Percentiles rank a stretch among this genome's conserved stretches.
phyloP scores from a whole-genome alignment of 805 yeast genomes.

The Cyberlindnera saturnus region DNA sequence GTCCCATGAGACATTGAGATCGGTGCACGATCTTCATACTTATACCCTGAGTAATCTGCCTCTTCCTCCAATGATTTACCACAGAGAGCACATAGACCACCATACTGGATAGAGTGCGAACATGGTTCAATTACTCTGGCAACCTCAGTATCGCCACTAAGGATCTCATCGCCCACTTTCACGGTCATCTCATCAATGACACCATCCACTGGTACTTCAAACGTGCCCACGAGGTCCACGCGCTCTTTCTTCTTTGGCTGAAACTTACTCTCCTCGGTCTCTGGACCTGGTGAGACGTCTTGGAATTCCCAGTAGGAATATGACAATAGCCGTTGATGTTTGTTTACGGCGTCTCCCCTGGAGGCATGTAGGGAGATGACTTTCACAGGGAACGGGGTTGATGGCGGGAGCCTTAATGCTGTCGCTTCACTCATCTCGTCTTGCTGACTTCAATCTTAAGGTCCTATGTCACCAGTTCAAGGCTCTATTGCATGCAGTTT shows the following conservation, averaged over 20 bases:
- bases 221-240: constrained; percentile 67
- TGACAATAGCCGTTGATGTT: constrained; percentile 31
- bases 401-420: constrained; percentile 18
- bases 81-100: constrained; percentile 91
- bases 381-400: constrained; percentile 34
- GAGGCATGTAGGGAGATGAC: constrained; percentile 28
- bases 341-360: constrained; percentile 28
- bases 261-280: constrained; percentile 9
- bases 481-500: background rate
- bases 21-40: constrained; percentile 63
- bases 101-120: constrained; percentile 87
- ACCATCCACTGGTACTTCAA: constrained; percentile 83
- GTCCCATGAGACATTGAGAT: constrained; percentile 88
- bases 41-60: constrained; percentile 65
- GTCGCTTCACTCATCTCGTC: constrained; percentile 17
- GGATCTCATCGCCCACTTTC: constrained; percentile 53
- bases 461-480: background rate
- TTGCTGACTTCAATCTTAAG: background rate
- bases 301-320: constrained; percentile 43
- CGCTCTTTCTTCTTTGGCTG: constrained; percentile 30
- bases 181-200: constrained; percentile 45
- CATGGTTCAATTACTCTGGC: constrained; percentile 73
- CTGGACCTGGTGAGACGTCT: constrained; percentile 24
- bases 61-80: constrained; percentile 70
- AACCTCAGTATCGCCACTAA: constrained; percentile 39